These are phyloP conservation scores for Moesziomyces aphidis DNA, from an alignment of 1,284 basidiomycete species.

Conservation along the genomic window DNA sequence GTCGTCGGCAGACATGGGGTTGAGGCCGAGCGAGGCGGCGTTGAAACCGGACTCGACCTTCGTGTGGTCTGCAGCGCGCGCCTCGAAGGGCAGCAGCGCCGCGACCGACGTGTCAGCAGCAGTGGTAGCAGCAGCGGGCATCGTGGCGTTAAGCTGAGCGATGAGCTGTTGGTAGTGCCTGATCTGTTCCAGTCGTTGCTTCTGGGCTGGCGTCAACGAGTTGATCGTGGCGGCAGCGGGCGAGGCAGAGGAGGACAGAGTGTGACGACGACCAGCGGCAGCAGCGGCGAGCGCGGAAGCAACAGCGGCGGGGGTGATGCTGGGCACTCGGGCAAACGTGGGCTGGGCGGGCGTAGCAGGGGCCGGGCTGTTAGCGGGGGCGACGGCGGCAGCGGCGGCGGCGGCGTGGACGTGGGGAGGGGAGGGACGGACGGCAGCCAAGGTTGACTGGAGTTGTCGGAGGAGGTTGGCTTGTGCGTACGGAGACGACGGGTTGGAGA, in stretches of 20 bases:
- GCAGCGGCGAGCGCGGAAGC: slow-evolving; percentile 35
- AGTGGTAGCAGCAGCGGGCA: slow-evolving; percentile 25
- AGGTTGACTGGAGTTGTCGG: slow-evolving; percentile 33
- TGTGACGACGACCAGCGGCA: slow-evolving; percentile 39
- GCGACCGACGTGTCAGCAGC: slow-evolving; percentile 27
- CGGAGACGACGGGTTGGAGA: slow-evolving; percentile 49
- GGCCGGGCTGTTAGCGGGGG: slow-evolving; percentile 14
- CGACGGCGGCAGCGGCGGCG: slow-evolving; percentile 12
- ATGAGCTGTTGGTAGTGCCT: slow-evolving; percentile 49
- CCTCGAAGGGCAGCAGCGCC: slow-evolving; percentile 40
- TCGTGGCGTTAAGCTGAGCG: slow-evolving; percentile 47
- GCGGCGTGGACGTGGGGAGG: slow-evolving; percentile 8
- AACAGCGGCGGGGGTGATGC: slow-evolving; percentile 41
- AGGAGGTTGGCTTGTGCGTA: slow-evolving; percentile 48
- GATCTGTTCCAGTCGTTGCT: slow-evolving; percentile 49
- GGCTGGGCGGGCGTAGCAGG: slow-evolving; percentile 19
- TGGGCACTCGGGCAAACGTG: slow-evolving; percentile 44
- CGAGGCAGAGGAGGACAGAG: slow-evolving; percentile 24
- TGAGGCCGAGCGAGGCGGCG: slow-evolving; percentile 46
- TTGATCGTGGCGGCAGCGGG: slow-evolving; percentile 1
- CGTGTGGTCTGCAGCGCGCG: slow-evolving; percentile 28
- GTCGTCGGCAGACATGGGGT: slow-evolving; percentile 56
- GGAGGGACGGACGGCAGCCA: slow-evolving; percentile 43
- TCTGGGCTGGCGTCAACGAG: slow-evolving; percentile 18
- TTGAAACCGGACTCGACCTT: slow-evolving; percentile 44